These are phyloP conservation scores for Talaromyces piceae DNA, from an alignment of 2,329 filamentous ascomycete species.

Conservation along the genomic window DNA sequence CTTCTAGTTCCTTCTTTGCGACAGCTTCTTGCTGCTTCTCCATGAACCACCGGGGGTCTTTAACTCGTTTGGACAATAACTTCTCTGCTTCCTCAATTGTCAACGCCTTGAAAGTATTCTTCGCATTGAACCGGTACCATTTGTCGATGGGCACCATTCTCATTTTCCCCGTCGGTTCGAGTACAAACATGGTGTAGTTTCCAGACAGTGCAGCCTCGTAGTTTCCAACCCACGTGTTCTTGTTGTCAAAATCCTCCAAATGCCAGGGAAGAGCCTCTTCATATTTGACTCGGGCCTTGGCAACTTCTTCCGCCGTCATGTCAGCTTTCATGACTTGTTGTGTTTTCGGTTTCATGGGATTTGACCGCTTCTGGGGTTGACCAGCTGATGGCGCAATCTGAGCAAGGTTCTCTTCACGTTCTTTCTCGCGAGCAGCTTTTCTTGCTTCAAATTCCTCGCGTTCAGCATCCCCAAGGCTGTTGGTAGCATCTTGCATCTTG, in stretches of 20 bases:
- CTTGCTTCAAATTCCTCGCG: conserved; percentile 50
- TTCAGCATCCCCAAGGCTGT: conserved; percentile 60
- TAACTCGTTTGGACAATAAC: conserved; percentile 69
- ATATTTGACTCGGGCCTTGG: conserved; percentile 61
- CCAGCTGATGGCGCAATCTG: conserved; percentile 82
- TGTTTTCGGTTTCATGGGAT: conserved; percentile 65
- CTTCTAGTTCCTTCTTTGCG: conserved; percentile 53
- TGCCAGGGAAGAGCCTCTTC: conserved; percentile 97
- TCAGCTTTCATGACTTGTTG: conserved; percentile 81
- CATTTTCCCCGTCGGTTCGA: conserved; percentile 63
- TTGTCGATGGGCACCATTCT: conserved; percentile 89
- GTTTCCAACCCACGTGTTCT: conserved; percentile 85
- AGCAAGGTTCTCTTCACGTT: conserved; percentile 78
- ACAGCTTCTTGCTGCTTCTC: conserved; percentile 47
- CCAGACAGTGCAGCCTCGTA: conserved; percentile 86
- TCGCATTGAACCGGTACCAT: conserved; percentile 64
- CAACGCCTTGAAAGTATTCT: conserved; percentile 61
- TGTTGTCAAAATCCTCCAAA: conserved; percentile 90
- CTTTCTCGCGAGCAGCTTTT: conserved; percentile 72
- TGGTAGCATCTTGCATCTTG: conserved; percentile 24
- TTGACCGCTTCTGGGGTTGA: conserved; percentile 60
- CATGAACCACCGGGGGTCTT: conserved; percentile 74
- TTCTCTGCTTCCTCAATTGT: conserved; percentile 80
- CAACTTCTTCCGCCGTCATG: conserved; percentile 63
- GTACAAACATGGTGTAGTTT: conserved; percentile 67